Conservation (phyloP, 106 monocot genomes). For the Acorus gramineus region DNA sequence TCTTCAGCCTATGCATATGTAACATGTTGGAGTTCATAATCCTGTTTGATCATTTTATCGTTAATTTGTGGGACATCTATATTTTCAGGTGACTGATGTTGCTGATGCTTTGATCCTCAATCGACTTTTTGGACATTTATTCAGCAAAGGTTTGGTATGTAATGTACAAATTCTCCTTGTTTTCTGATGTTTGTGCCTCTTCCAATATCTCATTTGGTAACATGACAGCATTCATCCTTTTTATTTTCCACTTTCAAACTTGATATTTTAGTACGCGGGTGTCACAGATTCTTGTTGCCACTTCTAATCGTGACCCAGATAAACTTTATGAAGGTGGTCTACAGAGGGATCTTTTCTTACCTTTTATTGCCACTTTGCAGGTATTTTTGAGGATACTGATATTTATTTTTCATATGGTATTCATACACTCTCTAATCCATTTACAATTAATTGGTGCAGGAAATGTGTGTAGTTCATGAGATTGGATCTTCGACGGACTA, state of each 20-base stretch:
- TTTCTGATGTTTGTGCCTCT: not conserved
- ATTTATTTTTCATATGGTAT: conserved; percentile 1
- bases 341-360: conserved; percentile 94
- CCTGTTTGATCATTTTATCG: not conserved
- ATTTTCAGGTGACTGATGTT: conserved; percentile 88
- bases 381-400: conserved; percentile 17
- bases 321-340: conserved; percentile 96
- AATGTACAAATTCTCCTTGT: conserved; percentile 2
- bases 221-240: too few relatives aligned
- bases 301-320: conserved; percentile 96
- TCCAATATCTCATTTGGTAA: too few relatives aligned
- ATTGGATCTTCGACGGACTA: conserved; percentile 91
- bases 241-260: too few relatives aligned
- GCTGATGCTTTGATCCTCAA: conserved; percentile 98
- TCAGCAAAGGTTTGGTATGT: conserved; percentile 90
- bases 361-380: conserved; percentile 88
- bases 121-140: conserved; percentile 89
- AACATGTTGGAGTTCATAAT: not conserved
- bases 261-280: too few relatives aligned
- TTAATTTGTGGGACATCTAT: too few relatives aligned
- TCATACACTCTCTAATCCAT: too few relatives aligned
- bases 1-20: not conserved
- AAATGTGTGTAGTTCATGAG: conserved; percentile 71
- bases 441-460: conserved; percentile 36
- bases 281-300: conserved; percentile 74